Base-by-base conservation (phyloP, 2,329 filamentous ascomycete genomes). In the Helicocarpus griseus region DNA sequence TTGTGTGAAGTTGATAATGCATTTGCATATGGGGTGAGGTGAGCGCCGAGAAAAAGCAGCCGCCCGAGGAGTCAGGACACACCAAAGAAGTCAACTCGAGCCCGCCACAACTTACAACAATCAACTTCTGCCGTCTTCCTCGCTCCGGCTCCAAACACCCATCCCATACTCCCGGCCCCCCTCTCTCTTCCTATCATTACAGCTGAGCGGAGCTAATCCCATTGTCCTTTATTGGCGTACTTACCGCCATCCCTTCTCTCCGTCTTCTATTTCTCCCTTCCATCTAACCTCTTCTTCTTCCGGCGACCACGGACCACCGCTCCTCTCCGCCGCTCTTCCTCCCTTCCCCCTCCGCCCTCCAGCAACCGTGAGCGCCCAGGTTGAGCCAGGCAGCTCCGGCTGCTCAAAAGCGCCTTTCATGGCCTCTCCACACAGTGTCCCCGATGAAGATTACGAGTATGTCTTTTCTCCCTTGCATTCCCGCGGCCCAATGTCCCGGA, bases 361-460 rank as follows among this genome's bases (percentile, higher is more conserved):
- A 29, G 40, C 38, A 36, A 41, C 49, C 45, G 49, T 52, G 53
- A 54, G 50, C 45, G 53, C 44, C 47, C 43, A 52, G 33, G 45
- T 48, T 47, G 36, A 46, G 31, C 50, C 51, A 48, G 38, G 58
- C 60, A 58, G 63, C 64, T 60, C 60, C 62, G 59, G 64, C 67
- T 67, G 63, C 61, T 60, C 61, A 63, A 60, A 57, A 54, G 49
- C 56, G 65, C 65, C 63, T 67, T 61, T 59, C 51, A 73, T 73
- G 70, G 69, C 69, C 58, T 56, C 58, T 55, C 55, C 67, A 56
- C 69, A 72, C 57, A 65, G 71, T 52, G 62, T 71, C 50, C 61
- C 67, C 49, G 70, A 60, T 53, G 63, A 73, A 58, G 72, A 75
- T 61, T 74, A 64, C 56, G 72, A 75, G 71, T 75, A 69, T 57